phyloP scores from a whole-genome alignment of 2,329 filamentous ascomycete species.

The Pestalotiopsis sp. region DNA sequence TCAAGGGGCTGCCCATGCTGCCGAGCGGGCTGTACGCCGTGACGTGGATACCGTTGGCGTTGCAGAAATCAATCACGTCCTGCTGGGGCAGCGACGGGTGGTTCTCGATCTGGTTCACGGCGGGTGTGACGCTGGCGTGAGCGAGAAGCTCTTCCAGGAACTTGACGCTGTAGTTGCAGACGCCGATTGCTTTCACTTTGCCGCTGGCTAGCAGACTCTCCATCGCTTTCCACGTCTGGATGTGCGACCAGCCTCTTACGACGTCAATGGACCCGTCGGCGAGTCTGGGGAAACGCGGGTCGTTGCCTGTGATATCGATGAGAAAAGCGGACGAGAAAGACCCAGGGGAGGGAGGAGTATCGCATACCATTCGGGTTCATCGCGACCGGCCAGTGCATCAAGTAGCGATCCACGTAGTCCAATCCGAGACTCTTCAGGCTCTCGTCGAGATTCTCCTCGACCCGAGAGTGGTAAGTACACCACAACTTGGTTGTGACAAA shows the following conservation, averaged over 20 bases:
- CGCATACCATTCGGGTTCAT: neutral
- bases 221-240: constrained; percentile 76
- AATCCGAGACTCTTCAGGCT: constrained; percentile 72
- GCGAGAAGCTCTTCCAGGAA: constrained; percentile 57
- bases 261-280: constrained; percentile 75
- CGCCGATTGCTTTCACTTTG: constrained; percentile 54
- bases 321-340: constrained; percentile 58
- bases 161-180: constrained; percentile 57
- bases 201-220: constrained; percentile 63
- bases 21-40: constrained; percentile 70
- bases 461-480: constrained; percentile 73
- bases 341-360: neutral
- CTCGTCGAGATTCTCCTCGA: constrained; percentile 69
- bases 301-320: constrained; percentile 75
- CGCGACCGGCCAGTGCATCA: constrained; percentile 60
- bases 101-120: constrained; percentile 74
- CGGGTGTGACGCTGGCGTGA: constrained; percentile 55
- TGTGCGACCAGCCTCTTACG: constrained; percentile 65
- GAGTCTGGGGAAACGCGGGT: constrained; percentile 73
- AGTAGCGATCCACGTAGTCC: constrained; percentile 61
- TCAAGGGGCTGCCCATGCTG: constrained; percentile 30
- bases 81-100: constrained; percentile 71
- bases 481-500: constrained; percentile 87
- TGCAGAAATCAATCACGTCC: constrained; percentile 69
- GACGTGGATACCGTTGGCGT: constrained; percentile 66